Conservation (phyloP, 306 rosid genomes). For the Coriaria nepalensis region DNA sequence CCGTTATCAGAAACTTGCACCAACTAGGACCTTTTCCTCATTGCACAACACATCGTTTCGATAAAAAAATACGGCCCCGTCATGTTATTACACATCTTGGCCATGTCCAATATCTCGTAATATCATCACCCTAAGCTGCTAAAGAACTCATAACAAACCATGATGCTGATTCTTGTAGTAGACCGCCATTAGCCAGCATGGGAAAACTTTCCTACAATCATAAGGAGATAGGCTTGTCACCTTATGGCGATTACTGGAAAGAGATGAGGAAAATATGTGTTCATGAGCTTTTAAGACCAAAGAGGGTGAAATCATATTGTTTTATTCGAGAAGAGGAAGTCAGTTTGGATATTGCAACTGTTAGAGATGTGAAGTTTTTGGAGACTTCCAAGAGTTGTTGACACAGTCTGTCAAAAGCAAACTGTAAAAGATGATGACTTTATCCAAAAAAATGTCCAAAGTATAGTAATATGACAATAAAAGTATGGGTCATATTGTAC, state of each 20-base stretch:
- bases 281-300: conserved; percentile 23
- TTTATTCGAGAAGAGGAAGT: conserved; percentile 15
- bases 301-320: conserved; percentile 13
- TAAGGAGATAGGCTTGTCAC: conserved; percentile 28
- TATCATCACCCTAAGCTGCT: conserved; percentile 26
- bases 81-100: conserved; percentile 18
- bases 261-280: conserved; percentile 28
- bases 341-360: too few species aligned
- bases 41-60: conserved; percentile 14
- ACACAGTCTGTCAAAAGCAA: too few species aligned
- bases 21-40: conserved; percentile 22
- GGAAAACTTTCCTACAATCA: conserved; percentile 28
- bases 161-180: conserved; percentile 24
- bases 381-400: too few species aligned
- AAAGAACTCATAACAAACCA: conserved; percentile 7
- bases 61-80: conserved; percentile 17
- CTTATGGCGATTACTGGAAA: conserved; percentile 33
- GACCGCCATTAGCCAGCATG: conserved; percentile 18
- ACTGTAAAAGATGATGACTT: too few species aligned
- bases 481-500: too few species aligned
- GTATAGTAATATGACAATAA: too few species aligned
- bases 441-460: too few species aligned
- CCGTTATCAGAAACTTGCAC: conserved; percentile 27
- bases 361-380: too few species aligned
- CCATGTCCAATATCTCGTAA: not conserved